phyloP scores from a whole-genome alignment of 192 early-diverging fungal species.

The Linnemannia schmuckeri region DNA sequence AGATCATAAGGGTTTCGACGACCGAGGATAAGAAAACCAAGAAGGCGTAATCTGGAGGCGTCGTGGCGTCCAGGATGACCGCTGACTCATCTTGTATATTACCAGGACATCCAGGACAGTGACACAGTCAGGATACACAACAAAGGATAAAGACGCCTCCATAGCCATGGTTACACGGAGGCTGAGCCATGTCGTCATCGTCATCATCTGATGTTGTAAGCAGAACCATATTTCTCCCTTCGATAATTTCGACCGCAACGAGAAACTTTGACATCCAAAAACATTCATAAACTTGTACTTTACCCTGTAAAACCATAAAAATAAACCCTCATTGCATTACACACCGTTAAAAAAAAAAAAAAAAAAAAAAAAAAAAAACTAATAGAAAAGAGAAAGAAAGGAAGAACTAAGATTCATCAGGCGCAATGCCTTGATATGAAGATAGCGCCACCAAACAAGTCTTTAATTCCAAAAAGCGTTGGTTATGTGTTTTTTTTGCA shows the following conservation, averaged over 20 bases:
- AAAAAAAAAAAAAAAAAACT: too few species aligned
- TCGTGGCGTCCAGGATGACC: background rate
- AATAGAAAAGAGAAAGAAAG: too few species aligned
- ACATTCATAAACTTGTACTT: background rate
- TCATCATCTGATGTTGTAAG: background rate
- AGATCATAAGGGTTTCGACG: conserved; percentile 20
- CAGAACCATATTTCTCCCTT: background rate
- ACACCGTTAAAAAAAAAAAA: background rate
- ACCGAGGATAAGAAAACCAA: background rate
- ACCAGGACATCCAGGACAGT: background rate
- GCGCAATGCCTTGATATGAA: too few species aligned
- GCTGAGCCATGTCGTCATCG: background rate
- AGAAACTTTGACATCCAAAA: background rate
- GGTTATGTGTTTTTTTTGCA: too few species aligned
- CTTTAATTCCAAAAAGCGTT: too few species aligned
- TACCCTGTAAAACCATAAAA: conserved; percentile 4
- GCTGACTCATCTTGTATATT: background rate
- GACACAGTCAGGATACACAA: background rate
- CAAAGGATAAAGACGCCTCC: background rate
- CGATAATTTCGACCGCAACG: background rate
- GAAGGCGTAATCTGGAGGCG: background rate
- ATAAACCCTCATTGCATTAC: background rate
- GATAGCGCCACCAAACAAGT: too few species aligned
- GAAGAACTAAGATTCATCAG: too few species aligned
- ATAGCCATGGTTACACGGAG: background rate